Conservation (phyloP, 176 grass and related monocot genomes). For the Chloris gayana region DNA sequence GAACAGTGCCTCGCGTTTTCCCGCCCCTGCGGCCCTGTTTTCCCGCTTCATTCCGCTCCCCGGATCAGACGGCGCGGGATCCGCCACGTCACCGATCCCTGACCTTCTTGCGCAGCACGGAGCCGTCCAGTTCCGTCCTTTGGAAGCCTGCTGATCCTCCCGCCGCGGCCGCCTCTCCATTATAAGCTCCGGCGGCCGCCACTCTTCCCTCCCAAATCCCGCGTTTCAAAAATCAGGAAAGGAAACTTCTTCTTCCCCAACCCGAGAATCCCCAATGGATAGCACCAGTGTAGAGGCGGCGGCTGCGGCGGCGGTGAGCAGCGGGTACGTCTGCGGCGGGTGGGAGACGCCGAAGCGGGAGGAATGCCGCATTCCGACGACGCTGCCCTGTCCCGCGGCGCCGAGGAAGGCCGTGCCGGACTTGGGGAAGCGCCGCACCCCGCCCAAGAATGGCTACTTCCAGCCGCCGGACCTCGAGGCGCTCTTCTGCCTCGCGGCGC, state of each 20-base stretch:
- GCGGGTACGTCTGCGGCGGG: constrained; percentile 40
- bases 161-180: constrained; percentile 10
- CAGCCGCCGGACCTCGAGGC: constrained; percentile 80
- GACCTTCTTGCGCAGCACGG: constrained; percentile 48
- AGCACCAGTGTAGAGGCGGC: constrained; percentile 39
- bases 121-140: constrained; percentile 57
- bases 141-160: constrained; percentile 25
- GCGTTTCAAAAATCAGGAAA: constrained; percentile 52
- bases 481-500: constrained; percentile 61
- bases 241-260: background rate
- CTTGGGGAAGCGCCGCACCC: constrained; percentile 51
- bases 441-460: constrained; percentile 93
- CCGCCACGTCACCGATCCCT: constrained; percentile 36
- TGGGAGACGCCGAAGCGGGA: constrained; percentile 90
- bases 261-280: constrained; percentile 49
- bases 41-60: constrained; percentile 29
- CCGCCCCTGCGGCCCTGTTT: constrained; percentile 25
- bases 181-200: constrained; percentile 31
- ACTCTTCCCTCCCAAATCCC: constrained; percentile 65
- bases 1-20: constrained; percentile 27
- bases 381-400: constrained; percentile 68
- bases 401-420: constrained; percentile 60
- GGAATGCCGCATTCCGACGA: constrained; percentile 66
- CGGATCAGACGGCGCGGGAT: background rate
- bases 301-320: constrained; percentile 16